Conservation (phyloP, 495 filamentous ascomycete species). For the Neurospora sp. region DNA sequence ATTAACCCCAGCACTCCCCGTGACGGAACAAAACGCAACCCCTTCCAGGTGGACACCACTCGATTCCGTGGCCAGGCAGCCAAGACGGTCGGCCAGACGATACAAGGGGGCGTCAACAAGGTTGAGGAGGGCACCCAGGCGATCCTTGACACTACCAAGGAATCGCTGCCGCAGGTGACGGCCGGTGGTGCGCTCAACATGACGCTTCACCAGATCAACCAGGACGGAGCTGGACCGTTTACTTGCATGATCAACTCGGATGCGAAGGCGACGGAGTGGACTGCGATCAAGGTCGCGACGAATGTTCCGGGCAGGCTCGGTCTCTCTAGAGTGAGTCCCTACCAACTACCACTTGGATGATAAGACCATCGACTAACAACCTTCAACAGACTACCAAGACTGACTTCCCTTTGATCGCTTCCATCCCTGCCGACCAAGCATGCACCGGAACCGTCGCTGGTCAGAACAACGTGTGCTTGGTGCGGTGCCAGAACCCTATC, state of each 20-base stretch:
- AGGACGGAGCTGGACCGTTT: constrained; percentile 39
- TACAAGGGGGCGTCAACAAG: constrained; percentile 34
- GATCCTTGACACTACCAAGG: constrained; percentile 36
- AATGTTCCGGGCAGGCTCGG: constrained; percentile 22
- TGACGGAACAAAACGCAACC: constrained; percentile 39
- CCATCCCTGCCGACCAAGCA: constrained; percentile 35
- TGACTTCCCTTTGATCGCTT: constrained; percentile 34
- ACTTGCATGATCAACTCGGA: constrained; percentile 41
- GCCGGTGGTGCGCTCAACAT: constrained; percentile 37
- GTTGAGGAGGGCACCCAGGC: constrained; percentile 36
- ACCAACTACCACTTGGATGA: not conserved
- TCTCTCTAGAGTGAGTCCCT: not conserved
- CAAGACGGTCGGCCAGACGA: constrained; percentile 35
- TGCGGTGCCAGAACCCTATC: constrained; percentile 43
- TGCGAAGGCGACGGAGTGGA: constrained; percentile 35
- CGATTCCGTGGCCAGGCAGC: constrained; percentile 36
- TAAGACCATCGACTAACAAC: not conserved
- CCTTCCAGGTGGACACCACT: constrained; percentile 45
- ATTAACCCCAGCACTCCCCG: constrained; percentile 41
- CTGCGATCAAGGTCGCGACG: constrained; percentile 27
- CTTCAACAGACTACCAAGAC: constrained; percentile 21
- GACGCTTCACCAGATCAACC: constrained; percentile 45
- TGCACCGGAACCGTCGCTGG: constrained; percentile 46
- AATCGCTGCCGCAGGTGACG: constrained; percentile 38
- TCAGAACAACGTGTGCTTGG: constrained; percentile 41